phyloP scores from a whole-genome alignment of 306 rosid genomes.

The Purshia tridentata region DNA sequence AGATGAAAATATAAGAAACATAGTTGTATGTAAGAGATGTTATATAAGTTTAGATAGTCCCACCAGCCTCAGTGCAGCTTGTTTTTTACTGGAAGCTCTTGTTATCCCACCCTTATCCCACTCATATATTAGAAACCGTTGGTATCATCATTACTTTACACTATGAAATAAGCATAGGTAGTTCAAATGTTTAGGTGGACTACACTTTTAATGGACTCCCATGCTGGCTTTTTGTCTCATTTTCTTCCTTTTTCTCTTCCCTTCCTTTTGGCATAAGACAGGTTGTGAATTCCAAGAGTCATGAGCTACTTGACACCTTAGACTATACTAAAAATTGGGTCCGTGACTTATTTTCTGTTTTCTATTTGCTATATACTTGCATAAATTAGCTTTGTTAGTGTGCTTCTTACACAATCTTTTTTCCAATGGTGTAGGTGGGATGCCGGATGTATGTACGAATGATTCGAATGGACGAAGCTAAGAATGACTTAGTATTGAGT shows the following conservation, averaged over 20 bases:
- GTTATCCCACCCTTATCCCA: background rate
- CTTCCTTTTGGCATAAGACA: background rate
- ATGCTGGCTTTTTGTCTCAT: background rate
- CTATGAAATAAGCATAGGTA: too few relatives aligned
- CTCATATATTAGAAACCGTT: too few relatives aligned
- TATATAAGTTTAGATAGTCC: background rate
- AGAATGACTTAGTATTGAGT: conserved; percentile 72
- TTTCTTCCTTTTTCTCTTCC: background rate
- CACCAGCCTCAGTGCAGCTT: background rate
- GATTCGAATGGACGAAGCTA: conserved; percentile 71
- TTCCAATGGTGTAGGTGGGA: conserved; percentile 68
- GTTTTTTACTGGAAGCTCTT: background rate
- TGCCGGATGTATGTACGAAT: conserved; percentile 55
- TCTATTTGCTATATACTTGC: background rate
- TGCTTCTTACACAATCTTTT: conserved; percentile 25
- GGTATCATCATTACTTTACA: too few relatives aligned
- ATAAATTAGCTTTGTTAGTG: background rate
- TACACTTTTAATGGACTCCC: too few relatives aligned
- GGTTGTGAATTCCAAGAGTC: background rate
- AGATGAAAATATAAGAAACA: background rate
- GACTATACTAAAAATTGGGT: background rate
- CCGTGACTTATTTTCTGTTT: background rate
- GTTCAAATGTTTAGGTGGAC: too few relatives aligned
- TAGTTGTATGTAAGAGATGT: background rate
- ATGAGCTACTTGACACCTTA: background rate